Evolutionary conservation across 495 filamentous ascomycete species (phyloP).

Genomic region (Penicillium parvum): DNA sequence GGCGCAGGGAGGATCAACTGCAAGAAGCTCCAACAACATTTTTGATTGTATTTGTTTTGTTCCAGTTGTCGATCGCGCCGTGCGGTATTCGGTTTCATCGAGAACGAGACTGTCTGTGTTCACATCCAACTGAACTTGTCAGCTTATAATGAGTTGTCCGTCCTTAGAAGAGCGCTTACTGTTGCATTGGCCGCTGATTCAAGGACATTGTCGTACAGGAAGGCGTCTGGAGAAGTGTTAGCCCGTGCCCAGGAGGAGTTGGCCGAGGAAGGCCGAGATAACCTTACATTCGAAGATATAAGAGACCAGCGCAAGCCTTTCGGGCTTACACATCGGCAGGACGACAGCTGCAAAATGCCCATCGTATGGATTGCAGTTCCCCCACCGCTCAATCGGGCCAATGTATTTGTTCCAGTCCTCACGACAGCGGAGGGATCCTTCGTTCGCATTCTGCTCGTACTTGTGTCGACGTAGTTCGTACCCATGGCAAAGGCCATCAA

Average conservation of each 20-base stretch:
- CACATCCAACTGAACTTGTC: conserved; percentile 10
- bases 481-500: conserved; percentile 13
- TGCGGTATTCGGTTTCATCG: conserved; percentile 23
- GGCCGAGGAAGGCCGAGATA: no score
- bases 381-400: conserved; percentile 23
- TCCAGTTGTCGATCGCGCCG: conserved; percentile 17
- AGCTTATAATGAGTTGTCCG: not conserved
- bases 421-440: conserved; percentile 15
- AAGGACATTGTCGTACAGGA: conserved; percentile 25
- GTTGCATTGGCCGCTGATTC: conserved; percentile 18
- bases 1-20: conserved; percentile 18
- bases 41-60: conserved; percentile 26
- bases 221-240: conserved; percentile 12
- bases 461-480: conserved; percentile 19
- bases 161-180: conserved; percentile 3
- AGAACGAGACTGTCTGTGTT: conserved; percentile 15
- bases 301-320: conserved; percentile 14
- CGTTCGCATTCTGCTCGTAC: conserved; percentile 16
- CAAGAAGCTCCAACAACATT: conserved; percentile 22
- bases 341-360: conserved; percentile 20
- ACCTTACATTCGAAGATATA: conserved; percentile 25
- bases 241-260: no score
- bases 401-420: conserved; percentile 19
- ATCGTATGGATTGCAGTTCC: conserved; percentile 18
- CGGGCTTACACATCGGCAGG: conserved; percentile 17